Conservation (phyloP, 2,329 filamentous ascomycete species). For the Sporothrix mexicana region DNA sequence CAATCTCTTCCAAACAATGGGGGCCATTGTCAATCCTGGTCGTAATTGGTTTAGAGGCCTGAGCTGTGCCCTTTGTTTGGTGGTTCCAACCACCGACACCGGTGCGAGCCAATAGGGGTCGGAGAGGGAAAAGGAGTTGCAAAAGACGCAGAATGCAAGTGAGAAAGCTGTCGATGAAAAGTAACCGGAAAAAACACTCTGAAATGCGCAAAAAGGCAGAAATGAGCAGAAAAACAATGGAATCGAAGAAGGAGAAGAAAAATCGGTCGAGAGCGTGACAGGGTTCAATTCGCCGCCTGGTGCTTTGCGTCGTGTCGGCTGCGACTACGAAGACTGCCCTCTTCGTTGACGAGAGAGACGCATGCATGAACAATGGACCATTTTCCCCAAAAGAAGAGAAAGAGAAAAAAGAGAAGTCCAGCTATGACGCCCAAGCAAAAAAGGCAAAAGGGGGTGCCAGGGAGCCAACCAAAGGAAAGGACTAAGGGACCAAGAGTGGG, state of each 20-base stretch:
- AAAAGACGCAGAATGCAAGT: neutral
- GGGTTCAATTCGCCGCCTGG: slow-evolving; percentile 11
- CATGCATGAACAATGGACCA: neutral
- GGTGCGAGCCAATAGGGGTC: neutral
- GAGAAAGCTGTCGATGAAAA: neutral
- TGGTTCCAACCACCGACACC: slow-evolving; percentile 17
- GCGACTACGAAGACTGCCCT: slow-evolving; percentile 24
- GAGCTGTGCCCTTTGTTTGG: neutral
- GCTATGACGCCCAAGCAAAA: neutral
- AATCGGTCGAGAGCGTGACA: neutral
- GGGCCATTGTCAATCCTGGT: slow-evolving; percentile 13
- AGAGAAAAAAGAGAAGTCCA: slow-evolving; percentile 10
- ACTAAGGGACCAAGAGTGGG: neutral
- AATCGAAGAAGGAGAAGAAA: neutral
- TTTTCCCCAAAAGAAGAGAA: slow-evolving; percentile 26
- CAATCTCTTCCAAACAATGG: neutral
- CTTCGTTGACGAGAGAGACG: slow-evolving; percentile 6
- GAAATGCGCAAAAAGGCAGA: neutral
- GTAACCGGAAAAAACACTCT: neutral
- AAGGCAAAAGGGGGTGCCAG: slow-evolving; percentile 6
- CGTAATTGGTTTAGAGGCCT: slow-evolving; percentile 18
- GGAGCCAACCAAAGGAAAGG: neutral
- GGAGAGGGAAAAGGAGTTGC: neutral
- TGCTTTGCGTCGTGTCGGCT: slow-evolving; percentile 11
- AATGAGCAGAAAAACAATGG: neutral